Base-by-base conservation (phyloP, 1,284 basidiomycete species). In the Agroathelia rolfsii region DNA sequence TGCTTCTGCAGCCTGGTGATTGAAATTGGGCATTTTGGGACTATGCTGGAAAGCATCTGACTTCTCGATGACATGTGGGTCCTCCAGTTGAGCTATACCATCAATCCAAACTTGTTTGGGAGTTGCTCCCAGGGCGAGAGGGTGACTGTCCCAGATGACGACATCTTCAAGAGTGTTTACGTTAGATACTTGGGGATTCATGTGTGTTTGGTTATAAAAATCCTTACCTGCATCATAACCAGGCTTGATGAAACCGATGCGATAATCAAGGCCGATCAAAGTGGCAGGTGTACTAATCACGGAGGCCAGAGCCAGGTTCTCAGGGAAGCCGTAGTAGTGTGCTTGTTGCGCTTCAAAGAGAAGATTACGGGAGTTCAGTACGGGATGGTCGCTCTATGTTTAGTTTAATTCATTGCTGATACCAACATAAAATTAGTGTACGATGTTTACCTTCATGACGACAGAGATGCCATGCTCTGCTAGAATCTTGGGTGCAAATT, bases 261-360 rank as follows among this genome's bases (percentile, higher is more conserved):
- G 69, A 52, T 95, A 87, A 37, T 77, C 79, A 37, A 84, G 61
- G 1, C 89, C 90, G 39, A 88, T 62, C 2, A 79, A 67, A 23
- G 64, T 67, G 1, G 90, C 88, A 2, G 90, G 77, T 8, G 77
- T 81, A 1, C 79, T 74, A 0, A 77, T 94, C 11, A 94, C 79
- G 3, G 84, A 64, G 3, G 76, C 65, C 7, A 90, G 55, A 4
- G 81, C 79, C 17, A 78, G 53, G 41, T 77, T 62, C 8, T 58
- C 53, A 1, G 69, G 53, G 23, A 82, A 57, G 7, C 76, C 75
- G 44, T 76, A 93, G 50, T 82, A 82, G 48, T 90, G 77, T 2
- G 83, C 87, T 52, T 92, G 86, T 36, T 87, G 84, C 0, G 90
- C 89, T 55, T 95, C 89, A 48, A 77, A 79, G 2, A 89, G 51